Evolutionary conservation across 192 early-diverging fungal species (phyloP), one percentile per base, ranked within the genome.

Genomic region (Geranomyces michiganensis): DNA sequence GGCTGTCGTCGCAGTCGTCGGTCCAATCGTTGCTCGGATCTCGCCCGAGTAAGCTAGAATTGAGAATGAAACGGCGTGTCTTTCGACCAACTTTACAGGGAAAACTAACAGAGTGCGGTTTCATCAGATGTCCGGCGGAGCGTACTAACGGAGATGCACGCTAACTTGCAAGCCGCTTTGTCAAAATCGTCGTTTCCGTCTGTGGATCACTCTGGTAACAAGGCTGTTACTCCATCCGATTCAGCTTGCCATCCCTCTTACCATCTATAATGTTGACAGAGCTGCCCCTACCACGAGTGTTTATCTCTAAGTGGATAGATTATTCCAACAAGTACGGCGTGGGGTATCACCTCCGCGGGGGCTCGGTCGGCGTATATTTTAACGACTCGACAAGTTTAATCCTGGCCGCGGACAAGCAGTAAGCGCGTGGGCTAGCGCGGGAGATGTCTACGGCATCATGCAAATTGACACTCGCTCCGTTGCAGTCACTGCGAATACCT

Each of bases 301-400:
- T 94, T 67, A 83, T 99, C 43, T 84, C 86, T 29, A 94, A 91
- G 74, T 99, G 95, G 94, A 85, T 97, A 62, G 90, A 95, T 61
- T 91, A 89, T 67, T 82, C 90, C 14, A 77, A 82, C 67, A 93
- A 91, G 44, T 97, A 96, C 73, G 96, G 96, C 10, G 76, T 97
- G 58, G 92, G 92, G 0, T 99, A 96, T 77, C 85, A 90, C 56
- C 76, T 97, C 64, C 88, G 90, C 29, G 94, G 97, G 73, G 91
- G 92, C 13, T 88, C 89, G 12, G 78, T 86, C 27, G 96, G 95
- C 13, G 88, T 95, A 0, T 83, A 91, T 47, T 97, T 91, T 76
- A 97, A 97, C 58, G 96, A 99, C 78, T 85, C 87, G 31, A 93
- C 92, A 6, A 92, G 87, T 14, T 77, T 96, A 26, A 78, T 86